Evolutionary conservation across 2,329 filamentous ascomycete species (phyloP).

Genomic region (Parascedosporium putredinis): DNA sequence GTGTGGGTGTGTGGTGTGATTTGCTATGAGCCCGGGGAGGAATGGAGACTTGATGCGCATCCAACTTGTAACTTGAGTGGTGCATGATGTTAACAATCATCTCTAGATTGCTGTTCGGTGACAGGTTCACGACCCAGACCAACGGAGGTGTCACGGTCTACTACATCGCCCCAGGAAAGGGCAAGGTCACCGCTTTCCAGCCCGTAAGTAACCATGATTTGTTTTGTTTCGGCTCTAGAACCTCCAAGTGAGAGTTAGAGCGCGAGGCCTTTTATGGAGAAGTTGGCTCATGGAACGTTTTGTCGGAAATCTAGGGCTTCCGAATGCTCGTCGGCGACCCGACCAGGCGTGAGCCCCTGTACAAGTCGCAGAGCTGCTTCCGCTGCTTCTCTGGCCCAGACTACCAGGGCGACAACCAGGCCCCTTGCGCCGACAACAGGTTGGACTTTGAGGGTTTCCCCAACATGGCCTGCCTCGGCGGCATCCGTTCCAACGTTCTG

Average conservation of each 20-base stretch:
- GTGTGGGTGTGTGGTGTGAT: not conserved
- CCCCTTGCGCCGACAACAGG: constrained; percentile 32
- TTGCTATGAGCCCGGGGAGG: too few species aligned
- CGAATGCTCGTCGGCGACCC: constrained; percentile 35
- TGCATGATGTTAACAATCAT: not conserved
- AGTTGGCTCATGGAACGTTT: too few species aligned
- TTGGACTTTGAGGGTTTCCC: constrained; percentile 39
- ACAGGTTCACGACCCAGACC: constrained; percentile 34
- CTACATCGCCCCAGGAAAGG: constrained; percentile 21
- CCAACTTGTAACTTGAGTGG: not conserved
- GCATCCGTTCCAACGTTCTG: constrained; percentile 42
- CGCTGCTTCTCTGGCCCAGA: constrained; percentile 29
- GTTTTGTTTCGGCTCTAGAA: too few species aligned
- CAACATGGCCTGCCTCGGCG: constrained; percentile 32
- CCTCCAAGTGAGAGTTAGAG: too few species aligned
- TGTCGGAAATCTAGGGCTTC: too few species aligned
- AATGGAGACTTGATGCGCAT: not conserved
- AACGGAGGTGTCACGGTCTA: constrained; percentile 31
- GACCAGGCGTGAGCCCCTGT: constrained; percentile 23
- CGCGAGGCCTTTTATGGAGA: too few species aligned
- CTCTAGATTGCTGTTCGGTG: constrained; percentile 43
- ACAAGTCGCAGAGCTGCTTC: constrained; percentile 35
- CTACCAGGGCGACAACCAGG: constrained; percentile 35
- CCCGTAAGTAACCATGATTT: too few species aligned
- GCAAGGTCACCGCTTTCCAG: constrained; percentile 30